Base-by-base conservation (phyloP, 768 basidiomycete genomes). In the Cystofilobasidium macerans region DNA sequence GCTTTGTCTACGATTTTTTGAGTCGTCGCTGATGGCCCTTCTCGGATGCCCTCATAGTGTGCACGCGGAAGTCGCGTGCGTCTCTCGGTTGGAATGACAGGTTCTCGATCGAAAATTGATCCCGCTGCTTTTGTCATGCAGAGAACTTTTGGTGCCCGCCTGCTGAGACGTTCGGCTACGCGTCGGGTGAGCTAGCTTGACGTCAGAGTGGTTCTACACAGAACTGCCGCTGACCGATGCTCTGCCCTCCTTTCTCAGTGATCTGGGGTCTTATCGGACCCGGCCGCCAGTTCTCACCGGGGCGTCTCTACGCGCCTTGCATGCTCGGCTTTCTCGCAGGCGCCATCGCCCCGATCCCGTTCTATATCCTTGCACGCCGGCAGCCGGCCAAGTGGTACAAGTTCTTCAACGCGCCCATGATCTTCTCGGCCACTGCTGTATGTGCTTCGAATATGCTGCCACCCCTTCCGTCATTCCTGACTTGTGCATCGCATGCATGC, bases 321-420 rank as follows among this genome's bases (percentile, higher is more conserved):
- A 71, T 81, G 5, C 84, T 83, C 75, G 88, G 87, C 79, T 88
- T 90, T 82, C 79, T 85, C 64, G 75, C 88, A 68, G 89, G 89
- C 59, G 81, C 84, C n/a, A 56, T 86, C 62, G 77, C 83, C 1
- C 89, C 90, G 32, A 81, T 92, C 71, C 85, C 87, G 14, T 86
- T 86, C 80, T 91, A 87, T 79, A 78, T 85, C 76, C 71, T 85
- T 64, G 77, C 80, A 61, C 75, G 79, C 71, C 81, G 78, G 71
- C 89, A 80, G 78, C 86, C 87, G n/a, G 33, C 28, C 18, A 64
- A 35, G n/a, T 58, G 57, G 57, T 58, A 36, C 57, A 58, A 58
- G 32, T 58, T 58, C 24, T 30, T 58, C 32, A 58, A 35, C 22
- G 38, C 20, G n/a, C 57, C 57, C 3, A 40, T 58, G 35, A 40